Base-by-base conservation (phyloP, 176 grass and related monocot species). In the Musa schizocarpa region DNA sequence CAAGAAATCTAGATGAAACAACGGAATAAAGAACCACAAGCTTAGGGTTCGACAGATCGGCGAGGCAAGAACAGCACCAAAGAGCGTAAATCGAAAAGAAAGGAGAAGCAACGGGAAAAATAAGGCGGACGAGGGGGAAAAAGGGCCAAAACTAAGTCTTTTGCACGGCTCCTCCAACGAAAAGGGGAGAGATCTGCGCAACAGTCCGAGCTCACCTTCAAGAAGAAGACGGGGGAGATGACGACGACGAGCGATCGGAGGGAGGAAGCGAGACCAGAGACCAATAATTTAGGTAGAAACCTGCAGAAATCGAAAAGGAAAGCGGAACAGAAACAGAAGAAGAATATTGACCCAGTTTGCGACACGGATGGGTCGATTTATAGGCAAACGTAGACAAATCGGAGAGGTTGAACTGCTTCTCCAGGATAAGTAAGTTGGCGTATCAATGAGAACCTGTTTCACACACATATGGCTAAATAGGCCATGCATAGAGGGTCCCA, bases 361-460 rank as follows among this genome's bases (percentile, higher is more conserved):
- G 34, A 43, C 34, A 43, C 34, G 34, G 34, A 43, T 43, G 34
- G 3, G 34, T 43, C 34, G 4, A 43, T 6, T 43, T 43, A 43
- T 43, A 43, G 4, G 34, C 34, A 4, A 43, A 43, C 34, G 34
- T 6, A 43, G 34, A 43, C 24, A 4, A 43, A 0, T 43, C 4
- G 4, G 3, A 43, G 34, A 43, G 34, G 34, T 6, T 43, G 34
- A 43, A 4, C 34, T 6, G 34, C 34, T 43, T 43, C 4, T 5
- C 34, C 0, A 43, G 5, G 34, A 43, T 43, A 43, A 6, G 34
- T 43, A 43, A 0, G 4, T 0, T 0, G 4, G 0, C 34, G 4
- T 4, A 43, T 43, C 4, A 43, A 6, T 43, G 34, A 43, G 5
- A 43, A 43, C 34, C 34, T 43, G 3, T 43, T 5, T 6, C 4